Evolutionary conservation across 148 eudicot species (phyloP).

Genomic region (Chenopodium berlandieri): DNA sequence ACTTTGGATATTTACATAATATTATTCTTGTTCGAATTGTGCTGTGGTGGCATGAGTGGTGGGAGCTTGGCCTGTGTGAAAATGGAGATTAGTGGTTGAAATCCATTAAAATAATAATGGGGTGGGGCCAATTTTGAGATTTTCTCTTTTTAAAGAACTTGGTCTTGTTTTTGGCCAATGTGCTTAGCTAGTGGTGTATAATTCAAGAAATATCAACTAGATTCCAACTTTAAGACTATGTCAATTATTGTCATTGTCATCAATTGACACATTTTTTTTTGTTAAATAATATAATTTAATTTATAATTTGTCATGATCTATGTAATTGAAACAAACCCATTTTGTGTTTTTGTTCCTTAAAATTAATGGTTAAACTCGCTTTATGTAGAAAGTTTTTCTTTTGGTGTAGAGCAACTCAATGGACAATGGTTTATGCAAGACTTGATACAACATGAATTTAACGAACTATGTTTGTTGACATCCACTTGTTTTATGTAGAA

Average conservation of each 20-base stretch:
- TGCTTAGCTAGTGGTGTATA: conserved; percentile 13
- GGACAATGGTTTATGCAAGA: no score
- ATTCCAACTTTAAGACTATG: not conserved
- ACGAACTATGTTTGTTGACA: no score
- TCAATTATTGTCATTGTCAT: not conserved
- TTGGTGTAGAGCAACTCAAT: no score
- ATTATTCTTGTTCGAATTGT: no score
- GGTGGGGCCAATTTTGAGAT: conserved; percentile 25
- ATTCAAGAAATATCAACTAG: not conserved
- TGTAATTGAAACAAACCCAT: no score
- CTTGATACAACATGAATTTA: no score
- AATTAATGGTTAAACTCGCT: no score
- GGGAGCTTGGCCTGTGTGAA: not conserved
- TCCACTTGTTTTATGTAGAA: no score
- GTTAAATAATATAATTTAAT: no score
- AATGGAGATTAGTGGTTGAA: not conserved
- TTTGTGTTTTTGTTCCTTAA: no score
- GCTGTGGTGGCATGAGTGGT: not conserved
- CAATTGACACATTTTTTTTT: not conserved
- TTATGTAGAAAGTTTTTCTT: no score
- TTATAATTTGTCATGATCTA: not conserved
- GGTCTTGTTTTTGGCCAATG: conserved; percentile 12
- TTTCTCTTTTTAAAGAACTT: conserved; percentile 3
- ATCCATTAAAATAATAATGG: not conserved
- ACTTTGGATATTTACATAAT: not conserved